phyloP scores from a whole-genome alignment of 768 basidiomycete genomes.

The Amanita inopinata region DNA sequence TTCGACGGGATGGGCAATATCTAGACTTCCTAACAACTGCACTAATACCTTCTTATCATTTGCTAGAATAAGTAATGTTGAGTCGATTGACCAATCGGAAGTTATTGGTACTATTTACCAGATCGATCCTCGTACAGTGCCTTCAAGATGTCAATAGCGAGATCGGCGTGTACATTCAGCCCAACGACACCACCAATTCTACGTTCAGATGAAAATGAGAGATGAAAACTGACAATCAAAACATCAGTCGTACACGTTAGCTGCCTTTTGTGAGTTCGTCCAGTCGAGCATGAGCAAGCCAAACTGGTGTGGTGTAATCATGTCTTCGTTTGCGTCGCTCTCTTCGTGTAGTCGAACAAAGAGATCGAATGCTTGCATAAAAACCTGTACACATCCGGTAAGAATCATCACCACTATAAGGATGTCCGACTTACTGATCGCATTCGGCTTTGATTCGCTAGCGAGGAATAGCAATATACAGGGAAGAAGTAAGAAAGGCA shows the following conservation, averaged over 20 bases:
- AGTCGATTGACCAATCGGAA: background rate
- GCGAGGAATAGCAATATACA: constrained; percentile 76
- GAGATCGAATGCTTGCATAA: constrained; percentile 57
- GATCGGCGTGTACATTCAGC: constrained; percentile 39
- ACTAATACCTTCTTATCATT: background rate
- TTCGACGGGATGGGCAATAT: constrained; percentile 1
- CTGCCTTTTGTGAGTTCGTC: constrained; percentile 75
- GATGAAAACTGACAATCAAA: constrained; percentile 1
- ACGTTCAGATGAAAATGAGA: constrained; percentile 7
- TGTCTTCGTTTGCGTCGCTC: constrained; percentile 61
- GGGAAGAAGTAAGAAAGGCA: constrained; percentile 83
- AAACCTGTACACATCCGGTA: constrained; percentile 37
- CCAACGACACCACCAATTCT: constrained; percentile 13
- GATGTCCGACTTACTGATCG: constrained; percentile 34
- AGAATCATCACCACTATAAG: background rate
- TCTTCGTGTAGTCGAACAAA: constrained; percentile 52
- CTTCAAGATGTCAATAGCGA: constrained; percentile 47
- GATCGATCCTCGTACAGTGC: constrained; percentile 5
- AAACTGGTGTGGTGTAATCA: constrained; percentile 66
- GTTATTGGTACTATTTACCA: background rate
- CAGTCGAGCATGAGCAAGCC: constrained; percentile 76
- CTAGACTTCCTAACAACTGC: constrained; percentile 5
- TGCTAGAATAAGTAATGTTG: background rate
- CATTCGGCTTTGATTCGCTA: constrained; percentile 65
- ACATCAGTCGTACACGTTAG: constrained; percentile 27